Evolutionary conservation across 2,329 filamentous ascomycete genomes (phyloP).

Genomic region (Diaporthe australafricana): DNA sequence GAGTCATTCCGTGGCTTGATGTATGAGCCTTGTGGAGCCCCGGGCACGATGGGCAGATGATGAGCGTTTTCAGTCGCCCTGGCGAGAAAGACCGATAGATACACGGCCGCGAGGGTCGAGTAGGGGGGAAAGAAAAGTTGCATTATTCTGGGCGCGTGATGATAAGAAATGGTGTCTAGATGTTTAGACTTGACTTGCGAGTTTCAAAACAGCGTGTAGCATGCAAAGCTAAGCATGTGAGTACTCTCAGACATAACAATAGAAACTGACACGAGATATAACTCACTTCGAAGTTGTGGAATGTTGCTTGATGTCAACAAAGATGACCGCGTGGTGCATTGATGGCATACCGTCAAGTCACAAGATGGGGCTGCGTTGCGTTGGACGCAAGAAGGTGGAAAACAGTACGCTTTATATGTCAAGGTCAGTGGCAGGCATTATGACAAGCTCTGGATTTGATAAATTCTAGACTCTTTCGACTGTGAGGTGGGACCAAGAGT

Average conservation of each 20-base stretch:
- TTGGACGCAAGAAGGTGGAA: not conserved
- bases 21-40: not conserved
- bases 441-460: not conserved
- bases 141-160: not conserved
- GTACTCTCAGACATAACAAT: accelerated
- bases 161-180: not conserved
- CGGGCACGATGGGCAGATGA: not conserved
- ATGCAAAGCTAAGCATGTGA: not conserved
- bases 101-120: not conserved
- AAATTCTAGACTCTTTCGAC: not conserved
- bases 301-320: not conserved
- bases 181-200: too few species aligned
- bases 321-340: not conserved
- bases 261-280: too few species aligned
- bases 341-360: not conserved
- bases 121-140: not conserved
- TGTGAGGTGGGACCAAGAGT: not conserved
- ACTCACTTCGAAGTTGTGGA: not conserved
- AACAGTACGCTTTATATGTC: too few species aligned
- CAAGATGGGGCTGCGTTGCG: too few species aligned
- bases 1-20: not conserved
- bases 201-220: too few species aligned
- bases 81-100: not conserved
- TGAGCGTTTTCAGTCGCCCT: not conserved
- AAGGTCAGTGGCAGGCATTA: not conserved